Evolutionary conservation across 768 basidiomycete genomes (phyloP).

Genomic region (Mycena alexandri): DNA sequence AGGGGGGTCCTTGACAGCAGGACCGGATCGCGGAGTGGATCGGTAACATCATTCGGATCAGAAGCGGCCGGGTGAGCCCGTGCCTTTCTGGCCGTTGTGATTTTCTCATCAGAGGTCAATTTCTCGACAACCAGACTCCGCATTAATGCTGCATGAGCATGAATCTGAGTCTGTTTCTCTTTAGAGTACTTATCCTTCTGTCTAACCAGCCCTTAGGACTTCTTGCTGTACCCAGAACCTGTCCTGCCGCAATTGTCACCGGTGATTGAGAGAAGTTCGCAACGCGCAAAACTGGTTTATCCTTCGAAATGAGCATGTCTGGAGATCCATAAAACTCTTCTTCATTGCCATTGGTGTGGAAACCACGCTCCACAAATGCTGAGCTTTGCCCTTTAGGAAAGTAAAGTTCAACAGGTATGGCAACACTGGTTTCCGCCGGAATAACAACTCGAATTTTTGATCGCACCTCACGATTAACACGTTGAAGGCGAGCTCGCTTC

Average conservation of each 20-base stretch:
- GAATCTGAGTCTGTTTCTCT: neutral
- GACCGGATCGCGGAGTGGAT: no score
- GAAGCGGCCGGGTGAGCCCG: no score
- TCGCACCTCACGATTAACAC: slow-evolving; percentile 16
- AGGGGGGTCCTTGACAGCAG: no score
- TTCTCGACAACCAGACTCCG: neutral
- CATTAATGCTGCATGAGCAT: neutral
- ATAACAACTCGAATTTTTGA: slow-evolving; percentile 20
- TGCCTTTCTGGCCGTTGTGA: no score
- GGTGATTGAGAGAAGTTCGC: slow-evolving; percentile 16
- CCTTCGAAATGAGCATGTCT: slow-evolving; percentile 38
- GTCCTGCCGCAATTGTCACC: slow-evolving; percentile 20
- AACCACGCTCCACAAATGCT: slow-evolving; percentile 31
- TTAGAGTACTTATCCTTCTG: slow-evolving; percentile 7
- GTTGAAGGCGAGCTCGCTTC: neutral
- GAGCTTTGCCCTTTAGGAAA: neutral
- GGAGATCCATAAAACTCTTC: slow-evolving; percentile 25
- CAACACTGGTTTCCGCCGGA: no score
- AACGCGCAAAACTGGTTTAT: slow-evolving; percentile 6
- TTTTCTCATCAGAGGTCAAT: no score
- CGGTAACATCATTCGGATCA: no score
- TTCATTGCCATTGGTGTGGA: slow-evolving; percentile 12
- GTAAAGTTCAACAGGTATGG: slow-evolving; percentile 14
- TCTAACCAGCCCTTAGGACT: slow-evolving; percentile 35
- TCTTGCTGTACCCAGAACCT: slow-evolving; percentile 17